phyloP scores from a whole-genome alignment of 2,329 filamentous ascomycete genomes.

The Cladosporium sp. region DNA sequence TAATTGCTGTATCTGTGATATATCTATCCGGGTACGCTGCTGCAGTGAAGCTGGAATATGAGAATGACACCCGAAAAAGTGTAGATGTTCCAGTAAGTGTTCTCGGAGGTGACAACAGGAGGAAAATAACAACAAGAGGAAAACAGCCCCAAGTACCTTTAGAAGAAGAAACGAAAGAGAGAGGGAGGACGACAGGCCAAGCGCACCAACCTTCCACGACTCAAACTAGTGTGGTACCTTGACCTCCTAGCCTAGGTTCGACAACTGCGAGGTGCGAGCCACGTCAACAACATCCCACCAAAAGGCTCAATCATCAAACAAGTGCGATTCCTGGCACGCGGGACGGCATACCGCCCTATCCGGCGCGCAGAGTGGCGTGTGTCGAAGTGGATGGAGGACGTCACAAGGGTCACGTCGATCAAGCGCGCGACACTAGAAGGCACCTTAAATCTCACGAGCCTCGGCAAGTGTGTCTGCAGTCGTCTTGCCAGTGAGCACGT shows the following conservation, averaged over 20 bases:
- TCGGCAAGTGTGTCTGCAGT: neutral
- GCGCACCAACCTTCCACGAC: neutral
- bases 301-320: neutral
- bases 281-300: neutral
- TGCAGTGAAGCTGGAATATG: neutral
- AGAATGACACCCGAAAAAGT: neutral
- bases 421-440: conserved; percentile 2
- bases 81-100: neutral
- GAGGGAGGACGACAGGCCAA: neutral
- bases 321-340: neutral
- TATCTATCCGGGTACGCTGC: neutral
- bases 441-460: neutral
- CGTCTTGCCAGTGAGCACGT: neutral
- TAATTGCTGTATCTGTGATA: conserved; percentile 12
- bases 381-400: conserved; percentile 7
- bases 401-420: conserved; percentile 10
- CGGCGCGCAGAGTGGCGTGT: conserved; percentile 14
- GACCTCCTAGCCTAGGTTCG: neutral
- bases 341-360: conserved; percentile 2
- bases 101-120: neutral
- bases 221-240: neutral
- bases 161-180: neutral
- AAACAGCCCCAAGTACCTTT: neutral
- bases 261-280: neutral
- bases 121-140: neutral